Percentiles rank a stretch among this genome's conserved stretches.
phyloP scores from a whole-genome alignment of 129 eudicot species.

The Logfia minima region DNA sequence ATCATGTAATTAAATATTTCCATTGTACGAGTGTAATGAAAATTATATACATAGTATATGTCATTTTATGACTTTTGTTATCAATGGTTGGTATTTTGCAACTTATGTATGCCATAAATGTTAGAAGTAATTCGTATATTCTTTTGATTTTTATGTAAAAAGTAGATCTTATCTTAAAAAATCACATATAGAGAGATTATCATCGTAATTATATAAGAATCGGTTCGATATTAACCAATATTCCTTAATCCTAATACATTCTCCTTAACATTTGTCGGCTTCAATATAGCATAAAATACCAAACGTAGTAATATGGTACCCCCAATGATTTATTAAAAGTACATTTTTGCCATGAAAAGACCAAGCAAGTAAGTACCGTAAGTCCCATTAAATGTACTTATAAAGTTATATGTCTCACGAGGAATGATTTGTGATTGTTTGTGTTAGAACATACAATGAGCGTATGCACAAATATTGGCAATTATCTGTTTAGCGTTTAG shows the following conservation, averaged over 20 bases:
- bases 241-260: neutral
- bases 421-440: conserved; percentile 4
- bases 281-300: neutral
- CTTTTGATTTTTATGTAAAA: too few relatives aligned
- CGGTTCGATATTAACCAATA: neutral
- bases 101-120: neutral
- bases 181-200: neutral
- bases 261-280: conserved; percentile 2
- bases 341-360: conserved; percentile 19
- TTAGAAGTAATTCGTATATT: neutral
- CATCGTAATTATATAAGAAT: too few relatives aligned
- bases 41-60: neutral
- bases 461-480: neutral
- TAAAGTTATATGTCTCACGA: conserved; percentile 2
- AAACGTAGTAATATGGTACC: conserved; percentile 1
- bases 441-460: neutral
- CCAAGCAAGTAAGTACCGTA: conserved; percentile 5
- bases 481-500: neutral
- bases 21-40: neutral
- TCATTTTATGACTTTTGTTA: neutral
- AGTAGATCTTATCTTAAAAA: neutral
- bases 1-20: neutral
- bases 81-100: neutral
- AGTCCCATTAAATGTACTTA: conserved; percentile 10
- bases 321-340: conserved; percentile 1